phyloP scores from a whole-genome alignment of 1,139 yeast species.

The Spathaspora sp. region DNA sequence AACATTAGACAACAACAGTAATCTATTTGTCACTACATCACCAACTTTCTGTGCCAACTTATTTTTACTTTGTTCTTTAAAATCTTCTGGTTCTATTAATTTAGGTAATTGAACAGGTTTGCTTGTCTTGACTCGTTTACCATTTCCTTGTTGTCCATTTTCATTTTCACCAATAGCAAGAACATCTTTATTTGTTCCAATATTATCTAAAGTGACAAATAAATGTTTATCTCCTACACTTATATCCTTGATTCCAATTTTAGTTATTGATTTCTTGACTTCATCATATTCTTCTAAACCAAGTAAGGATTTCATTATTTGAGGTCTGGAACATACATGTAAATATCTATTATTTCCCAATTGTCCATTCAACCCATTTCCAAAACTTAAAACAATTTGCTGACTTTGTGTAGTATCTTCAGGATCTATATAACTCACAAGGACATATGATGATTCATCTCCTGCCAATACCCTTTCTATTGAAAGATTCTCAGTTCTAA shows the following conservation, averaged over 20 bases:
- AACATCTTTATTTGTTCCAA: conserved; percentile 51
- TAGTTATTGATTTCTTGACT: conserved; percentile 24
- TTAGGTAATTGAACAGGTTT: conserved; percentile 57
- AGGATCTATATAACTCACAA: conserved; percentile 29
- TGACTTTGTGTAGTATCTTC: conserved; percentile 18
- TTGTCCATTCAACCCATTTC: conserved; percentile 87
- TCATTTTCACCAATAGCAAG: conserved; percentile 84
- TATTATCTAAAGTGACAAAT: conserved; percentile 56
- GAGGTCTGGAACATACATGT: conserved; percentile 73
- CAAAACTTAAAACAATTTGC: conserved; percentile 59
- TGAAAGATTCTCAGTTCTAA: conserved; percentile 34
- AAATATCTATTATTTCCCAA: conserved; percentile 75
- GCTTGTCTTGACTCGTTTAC: conserved; percentile 60
- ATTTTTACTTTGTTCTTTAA: conserved; percentile 14
- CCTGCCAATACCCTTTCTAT: conserved; percentile 62
- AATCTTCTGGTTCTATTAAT: conserved; percentile 55
- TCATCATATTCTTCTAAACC: conserved; percentile 47
- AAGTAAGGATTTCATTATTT: conserved; percentile 52
- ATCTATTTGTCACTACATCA: conserved; percentile 41
- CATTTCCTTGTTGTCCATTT: conserved; percentile 81
- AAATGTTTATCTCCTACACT: conserved; percentile 67
- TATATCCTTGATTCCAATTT: conserved; percentile 52
- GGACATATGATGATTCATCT: conserved; percentile 63
- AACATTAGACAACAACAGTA: conserved; percentile 40
- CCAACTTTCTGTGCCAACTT: conserved; percentile 29